Evolutionary conservation across 2,329 filamentous ascomycete genomes (phyloP).

Genomic region (Nothopassalora personata): DNA sequence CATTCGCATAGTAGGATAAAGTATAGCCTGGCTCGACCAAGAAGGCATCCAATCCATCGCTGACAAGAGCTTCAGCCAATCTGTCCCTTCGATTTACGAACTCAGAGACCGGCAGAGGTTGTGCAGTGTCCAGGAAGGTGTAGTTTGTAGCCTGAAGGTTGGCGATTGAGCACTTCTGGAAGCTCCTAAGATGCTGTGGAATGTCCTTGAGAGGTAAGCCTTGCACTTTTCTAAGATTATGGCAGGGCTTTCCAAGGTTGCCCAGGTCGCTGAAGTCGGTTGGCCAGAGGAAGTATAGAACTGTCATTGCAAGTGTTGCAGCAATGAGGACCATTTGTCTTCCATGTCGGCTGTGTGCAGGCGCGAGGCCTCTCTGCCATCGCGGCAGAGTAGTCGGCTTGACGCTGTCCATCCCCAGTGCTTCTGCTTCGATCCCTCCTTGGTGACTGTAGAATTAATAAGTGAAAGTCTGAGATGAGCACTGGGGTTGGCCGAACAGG

Average conservation of each 20-base stretch:
- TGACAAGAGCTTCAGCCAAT: constrained; percentile 52
- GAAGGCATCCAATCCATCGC: constrained; percentile 53
- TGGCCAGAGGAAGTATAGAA: not conserved
- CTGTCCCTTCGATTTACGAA: constrained; percentile 52
- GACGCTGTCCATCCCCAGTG: not conserved
- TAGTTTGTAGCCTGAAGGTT: constrained; percentile 43
- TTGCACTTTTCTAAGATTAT: not conserved
- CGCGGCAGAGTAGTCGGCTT: not conserved
- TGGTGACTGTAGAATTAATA: not conserved
- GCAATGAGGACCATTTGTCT: not conserved
- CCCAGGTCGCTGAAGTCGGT: not conserved
- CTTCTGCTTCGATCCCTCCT: not conserved
- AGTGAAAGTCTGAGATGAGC: not conserved
- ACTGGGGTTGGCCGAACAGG: not conserved
- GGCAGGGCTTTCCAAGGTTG: not conserved
- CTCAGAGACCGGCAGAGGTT: constrained; percentile 47
- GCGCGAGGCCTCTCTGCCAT: not conserved
- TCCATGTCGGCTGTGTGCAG: not conserved
- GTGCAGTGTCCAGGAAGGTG: constrained; percentile 48
- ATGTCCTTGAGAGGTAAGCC: constrained; percentile 12
- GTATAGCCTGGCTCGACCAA: constrained; percentile 60
- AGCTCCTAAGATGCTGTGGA: constrained; percentile 6
- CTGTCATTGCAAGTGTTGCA: not conserved
- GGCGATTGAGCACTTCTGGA: constrained; percentile 50
- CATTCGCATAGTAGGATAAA: constrained; percentile 54